Conservation (phyloP, 345 rosid species). For the Pugionium cornutum region DNA sequence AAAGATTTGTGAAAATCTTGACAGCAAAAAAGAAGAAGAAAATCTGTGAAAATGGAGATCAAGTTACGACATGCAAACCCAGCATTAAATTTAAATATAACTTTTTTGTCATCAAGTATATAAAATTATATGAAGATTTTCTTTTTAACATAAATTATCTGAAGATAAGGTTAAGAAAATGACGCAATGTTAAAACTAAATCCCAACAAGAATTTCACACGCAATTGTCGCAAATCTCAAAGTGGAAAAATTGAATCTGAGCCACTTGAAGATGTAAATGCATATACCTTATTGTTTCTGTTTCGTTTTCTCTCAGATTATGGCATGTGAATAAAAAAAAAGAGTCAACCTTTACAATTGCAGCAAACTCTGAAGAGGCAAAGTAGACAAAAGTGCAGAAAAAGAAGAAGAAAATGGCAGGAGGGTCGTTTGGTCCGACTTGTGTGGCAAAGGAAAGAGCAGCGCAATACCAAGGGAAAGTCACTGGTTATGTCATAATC, state of each 20-base stretch:
- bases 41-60: not conserved
- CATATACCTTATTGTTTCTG: not conserved
- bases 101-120: not conserved
- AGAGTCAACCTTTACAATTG: not conserved
- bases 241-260: constrained; percentile 8
- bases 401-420: constrained; percentile 58
- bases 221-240: constrained; percentile 12
- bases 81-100: not conserved
- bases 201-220: constrained; percentile 18
- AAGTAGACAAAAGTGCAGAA: not conserved
- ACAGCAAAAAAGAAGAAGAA: not conserved
- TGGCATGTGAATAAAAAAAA: not conserved
- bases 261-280: constrained; percentile 28
- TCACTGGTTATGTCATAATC: constrained; percentile 64
- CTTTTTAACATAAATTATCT: not conserved
- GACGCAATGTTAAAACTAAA: not conserved
- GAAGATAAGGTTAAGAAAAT: constrained; percentile 27
- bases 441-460: constrained; percentile 92
- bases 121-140: not conserved
- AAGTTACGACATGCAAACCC: constrained; percentile 25
- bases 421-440: constrained; percentile 67
- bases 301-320: constrained; percentile 26
- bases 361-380: constrained; percentile 11
- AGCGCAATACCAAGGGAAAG: constrained; percentile 70
- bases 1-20: not conserved